Evolutionary conservation across 495 filamentous ascomycete species (phyloP), one percentile per base, ranked within the genome.

Genomic region (Corynascus novoguineensis): DNA sequence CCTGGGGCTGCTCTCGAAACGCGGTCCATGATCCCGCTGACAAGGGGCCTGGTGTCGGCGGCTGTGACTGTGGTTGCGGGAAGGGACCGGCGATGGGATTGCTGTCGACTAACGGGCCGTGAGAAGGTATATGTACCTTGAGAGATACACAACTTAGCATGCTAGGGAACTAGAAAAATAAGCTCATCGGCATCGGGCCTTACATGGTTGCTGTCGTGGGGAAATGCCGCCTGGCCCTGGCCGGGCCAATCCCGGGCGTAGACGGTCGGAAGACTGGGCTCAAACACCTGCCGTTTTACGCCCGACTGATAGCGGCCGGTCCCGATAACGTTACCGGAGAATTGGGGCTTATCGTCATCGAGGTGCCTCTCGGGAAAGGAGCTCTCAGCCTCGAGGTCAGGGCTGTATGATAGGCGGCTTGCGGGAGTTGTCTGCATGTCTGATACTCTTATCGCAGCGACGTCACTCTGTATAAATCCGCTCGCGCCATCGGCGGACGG

Each of bases 311-410:
- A 17, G 41, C 45, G 51, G 3, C 28, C 31, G 48, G 50, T 29
- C 10, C 28, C 55, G 29, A 54, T 44, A n/a, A n/a, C n/a, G n/a
- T n/a, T n/a, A 52, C 12, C 32, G 11, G 51, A 27, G 31, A 50
- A 40, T 10, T 25, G 31, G 15, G 35, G 14, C 17, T 55, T 52
- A 14, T 60, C 60, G 35, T 65, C 60, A 34, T 32, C 35, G 28
- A 66, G 52, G 34, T 66, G 60, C 31, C 64, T 56, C 44, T 66
- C 64, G 1, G 64, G 64, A 49, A 67, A 67, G 15, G 64, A 67
- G 46, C 53, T 62, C 41, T 64, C 61, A 19, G 56, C 19, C 52
- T 40, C 60, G 4, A 35, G 9, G 14, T 53, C 53, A 19, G 60
- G 53, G 51, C 53, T 47, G 53, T 52, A 54, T 17, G 32, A 32